Evolutionary conservation across 2,329 filamentous ascomycete species (phyloP).

Genomic region (Penicillium sp.): DNA sequence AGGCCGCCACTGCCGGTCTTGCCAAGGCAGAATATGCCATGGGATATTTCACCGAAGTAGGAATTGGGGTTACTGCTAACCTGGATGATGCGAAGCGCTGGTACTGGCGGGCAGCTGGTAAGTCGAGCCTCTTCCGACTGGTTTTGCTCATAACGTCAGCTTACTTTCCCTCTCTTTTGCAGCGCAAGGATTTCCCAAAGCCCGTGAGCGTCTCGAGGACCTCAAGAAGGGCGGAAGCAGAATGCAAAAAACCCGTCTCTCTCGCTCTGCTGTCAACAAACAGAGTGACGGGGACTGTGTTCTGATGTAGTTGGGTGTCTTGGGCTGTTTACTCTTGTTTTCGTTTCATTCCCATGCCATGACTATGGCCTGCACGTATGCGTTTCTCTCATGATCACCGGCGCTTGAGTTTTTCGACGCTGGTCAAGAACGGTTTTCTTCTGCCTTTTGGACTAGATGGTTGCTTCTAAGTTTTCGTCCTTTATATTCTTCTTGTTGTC

Average conservation of each 20-base stretch:
- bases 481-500: neutral
- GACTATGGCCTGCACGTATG: constrained; percentile 6
- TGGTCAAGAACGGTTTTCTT: constrained; percentile 2
- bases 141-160: neutral
- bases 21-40: constrained; percentile 97
- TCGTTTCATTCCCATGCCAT: neutral
- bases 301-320: constrained; percentile 34
- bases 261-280: constrained; percentile 75
- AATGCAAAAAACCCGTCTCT: constrained; percentile 70
- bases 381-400: constrained; percentile 16
- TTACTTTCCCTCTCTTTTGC: constrained; percentile 5
- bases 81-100: constrained; percentile 94
- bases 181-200: constrained; percentile 95
- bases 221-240: constrained; percentile 76
- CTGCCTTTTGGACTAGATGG: constrained; percentile 12
- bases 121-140: constrained; percentile 43
- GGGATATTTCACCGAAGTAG: constrained; percentile 95
- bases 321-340: constrained; percentile 2
- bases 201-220: constrained; percentile 86
- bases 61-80: constrained; percentile 81
- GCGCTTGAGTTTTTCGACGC: constrained; percentile 12
- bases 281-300: constrained; percentile 85
- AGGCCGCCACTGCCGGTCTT: constrained; percentile 80
- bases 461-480: constrained; percentile 3
- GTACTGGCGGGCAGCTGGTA: constrained; percentile 96